Base-by-base conservation (phyloP, 495 filamentous ascomycete genomes). In the Penicillium coprophilum region DNA sequence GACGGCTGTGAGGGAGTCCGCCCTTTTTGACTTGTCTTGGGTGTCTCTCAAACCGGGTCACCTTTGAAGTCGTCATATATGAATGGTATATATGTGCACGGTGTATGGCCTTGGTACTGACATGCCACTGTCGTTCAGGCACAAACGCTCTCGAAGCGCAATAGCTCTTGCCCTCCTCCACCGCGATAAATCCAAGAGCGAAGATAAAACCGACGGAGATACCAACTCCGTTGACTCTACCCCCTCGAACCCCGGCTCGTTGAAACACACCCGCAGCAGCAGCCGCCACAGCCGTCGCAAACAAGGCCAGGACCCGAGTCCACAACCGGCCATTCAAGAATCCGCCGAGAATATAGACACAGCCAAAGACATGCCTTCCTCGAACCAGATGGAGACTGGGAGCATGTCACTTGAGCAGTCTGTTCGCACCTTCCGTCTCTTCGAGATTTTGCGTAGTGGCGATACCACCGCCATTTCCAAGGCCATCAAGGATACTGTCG, bases 391-490 rank as follows among this genome's bases (percentile, higher is more conserved):
- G 7, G 72, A 76, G 32, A 59, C 62, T 41, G 66, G 62, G 8
- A 68, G 59, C 45, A 66, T 78, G 62, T 87, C 90, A 0, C 90
- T 98, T 38, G 93, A 98, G 63, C 90, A 96, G 68, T 97, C 94
- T 0, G 92, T 98, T 34, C 83, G 85, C 58, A 91, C 92, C 57
- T 98, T 97, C 74, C 86, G 92, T 57, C 82, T 97, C 24, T 96
- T 97, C 65, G 94, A 97, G 71, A 86, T 91, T 17, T 76, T 98
- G 50, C 82, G 95, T 57, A 93, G 83, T 65, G 94, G 94, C 13
- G 92, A 98, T 61, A 94, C 90, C 2, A 88, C 84, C 20, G 90
- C 90, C 4, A 97, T 98, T 64, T 88, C 88, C 24, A 91, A 88
- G 65, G 92, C 90, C 9, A 88, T 96, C 57, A 86, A 87, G 53